These are phyloP conservation scores for Acanthamoeba sp. DNA, from an alignment of 208 protist species.

Conservation along the genomic window DNA sequence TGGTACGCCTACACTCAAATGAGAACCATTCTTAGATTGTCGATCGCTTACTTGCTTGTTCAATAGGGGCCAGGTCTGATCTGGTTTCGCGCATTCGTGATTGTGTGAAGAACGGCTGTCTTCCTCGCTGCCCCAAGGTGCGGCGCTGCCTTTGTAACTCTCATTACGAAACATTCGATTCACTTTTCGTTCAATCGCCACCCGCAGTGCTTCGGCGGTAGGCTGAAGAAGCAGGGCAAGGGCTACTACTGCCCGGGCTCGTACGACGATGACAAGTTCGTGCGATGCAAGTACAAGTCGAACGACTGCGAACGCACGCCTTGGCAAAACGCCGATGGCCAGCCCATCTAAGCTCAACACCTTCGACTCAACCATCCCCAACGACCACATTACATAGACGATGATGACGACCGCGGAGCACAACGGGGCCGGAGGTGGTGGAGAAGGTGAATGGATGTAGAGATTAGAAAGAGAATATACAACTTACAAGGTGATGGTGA, in stretches of 20 bases:
- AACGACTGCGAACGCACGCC: not conserved
- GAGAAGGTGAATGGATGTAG: too few relatives aligned
- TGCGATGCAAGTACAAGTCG: not conserved
- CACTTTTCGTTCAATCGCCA: too few relatives aligned
- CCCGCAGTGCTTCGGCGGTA: not conserved
- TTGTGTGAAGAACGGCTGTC: not conserved
- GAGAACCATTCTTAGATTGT: too few relatives aligned
- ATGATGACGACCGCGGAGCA: too few relatives aligned
- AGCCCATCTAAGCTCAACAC: not conserved
- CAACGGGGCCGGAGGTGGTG: too few relatives aligned
- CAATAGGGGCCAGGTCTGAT: not conserved
- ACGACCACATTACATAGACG: too few relatives aligned
- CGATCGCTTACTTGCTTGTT: not conserved
- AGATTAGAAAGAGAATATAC: too few relatives aligned
- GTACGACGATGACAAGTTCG: not conserved
- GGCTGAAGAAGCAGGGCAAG: conserved; percentile 27
- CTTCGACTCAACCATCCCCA: too few relatives aligned
- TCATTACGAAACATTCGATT: too few relatives aligned
- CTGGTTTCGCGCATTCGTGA: conserved; percentile 2
- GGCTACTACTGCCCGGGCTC: not conserved
- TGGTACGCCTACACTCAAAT: not conserved
- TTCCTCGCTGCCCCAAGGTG: conserved; percentile 8
- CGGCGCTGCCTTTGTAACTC: too few relatives aligned
- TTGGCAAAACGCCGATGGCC: not conserved
- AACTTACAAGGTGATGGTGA: conserved; percentile 51